Evolutionary conservation across 1,139 yeast species (phyloP).

Genomic region (Lipomyces yarrowii): DNA sequence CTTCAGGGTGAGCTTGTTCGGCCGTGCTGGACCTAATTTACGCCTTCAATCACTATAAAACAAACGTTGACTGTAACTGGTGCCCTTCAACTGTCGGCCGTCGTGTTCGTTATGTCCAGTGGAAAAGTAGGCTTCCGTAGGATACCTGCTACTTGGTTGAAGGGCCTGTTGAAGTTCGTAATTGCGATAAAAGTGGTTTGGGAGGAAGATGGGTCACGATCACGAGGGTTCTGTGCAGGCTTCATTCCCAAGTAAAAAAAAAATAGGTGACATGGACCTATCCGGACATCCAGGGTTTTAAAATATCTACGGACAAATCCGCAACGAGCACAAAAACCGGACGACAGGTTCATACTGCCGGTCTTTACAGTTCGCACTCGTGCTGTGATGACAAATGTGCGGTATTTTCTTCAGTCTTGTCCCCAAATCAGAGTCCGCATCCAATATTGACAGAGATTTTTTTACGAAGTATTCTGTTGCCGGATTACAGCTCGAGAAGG

Average conservation of each 20-base stretch:
- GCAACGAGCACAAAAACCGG: background rate
- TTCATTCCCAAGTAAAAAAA: background rate
- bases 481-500: slow-evolving; percentile 5
- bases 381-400: slow-evolving; percentile 33
- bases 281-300: background rate
- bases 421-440: background rate
- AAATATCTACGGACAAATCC: background rate
- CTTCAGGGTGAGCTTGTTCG: background rate
- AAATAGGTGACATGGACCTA: background rate
- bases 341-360: background rate
- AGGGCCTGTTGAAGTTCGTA: background rate
- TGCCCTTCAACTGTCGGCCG: background rate
- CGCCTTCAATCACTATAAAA: background rate
- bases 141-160: background rate
- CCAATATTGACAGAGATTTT: background rate
- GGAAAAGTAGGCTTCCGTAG: background rate
- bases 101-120: background rate
- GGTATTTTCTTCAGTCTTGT: slow-evolving; percentile 36
- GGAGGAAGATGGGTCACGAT: background rate
- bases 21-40: background rate
- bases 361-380: background rate
- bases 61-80: background rate
- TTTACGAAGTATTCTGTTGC: background rate
- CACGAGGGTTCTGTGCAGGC: background rate
- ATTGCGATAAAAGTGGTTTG: background rate